Evolutionary conservation across 139 green algal species (phyloP), one percentile per base, ranked within the genome.

Genomic region (Coelastrella sp.): DNA sequence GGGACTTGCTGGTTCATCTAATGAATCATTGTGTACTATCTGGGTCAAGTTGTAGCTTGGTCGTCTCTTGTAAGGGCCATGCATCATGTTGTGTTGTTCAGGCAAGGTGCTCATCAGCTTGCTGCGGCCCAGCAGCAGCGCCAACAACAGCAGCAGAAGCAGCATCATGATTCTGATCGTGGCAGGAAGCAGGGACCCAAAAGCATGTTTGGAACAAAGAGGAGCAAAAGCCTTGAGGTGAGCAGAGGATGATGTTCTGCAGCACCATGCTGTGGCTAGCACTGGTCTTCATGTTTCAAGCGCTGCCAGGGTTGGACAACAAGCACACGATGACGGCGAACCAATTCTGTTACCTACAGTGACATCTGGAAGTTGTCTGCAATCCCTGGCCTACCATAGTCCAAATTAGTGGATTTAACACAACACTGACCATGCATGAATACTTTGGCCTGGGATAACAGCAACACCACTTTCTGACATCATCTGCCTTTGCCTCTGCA

Each of bases 211-310:
- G 53, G 1, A 23, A 21, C 3, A 9, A 82, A 82, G 53, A 40
- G 75, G 34, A 82, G 75, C 75, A 82, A 71, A 25, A 82, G 75
- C 35, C 21, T 82, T 19, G 75, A 81, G 74, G 74, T 81, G 74
- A 5, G 74, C n/a, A 4, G 9, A 5, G 38, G 4, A 38, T 71
- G 53, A 9, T 19, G 11, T 2, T 64, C 21, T 64, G 6, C 21
- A 27, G 6, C 21, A 27, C 53, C 53, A 9, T 64, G 17, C 53
- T 57, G 45, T 9, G 15, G 45, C 15, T 13, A 57, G 45, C 1
- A 1, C 45, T 57, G 45, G 11, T 23, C 11, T 57, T 9, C 15
- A 13, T 13, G 45, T 2, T 57, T 9, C 11, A 57, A 57, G 45
- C 15, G 45, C 15, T 13, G 45, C 45, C 15, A 57, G 45, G 45